Base-by-base conservation (phyloP, 225 moss, liverwort and hornwort species). In the Pleurozium schreberi region DNA sequence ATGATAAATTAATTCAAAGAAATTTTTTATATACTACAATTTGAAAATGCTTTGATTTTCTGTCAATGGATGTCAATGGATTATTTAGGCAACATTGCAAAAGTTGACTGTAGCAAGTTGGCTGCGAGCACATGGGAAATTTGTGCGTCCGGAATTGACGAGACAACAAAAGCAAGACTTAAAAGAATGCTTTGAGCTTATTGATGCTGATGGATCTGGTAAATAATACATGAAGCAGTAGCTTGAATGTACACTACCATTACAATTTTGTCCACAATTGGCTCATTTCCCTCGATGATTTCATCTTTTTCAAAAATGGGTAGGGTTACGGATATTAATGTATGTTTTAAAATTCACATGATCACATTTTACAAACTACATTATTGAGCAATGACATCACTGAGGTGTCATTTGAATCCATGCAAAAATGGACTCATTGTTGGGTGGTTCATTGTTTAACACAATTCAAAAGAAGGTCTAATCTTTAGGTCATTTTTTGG, bases 121-220 rank as follows among this genome's bases (percentile, higher is more conserved):
- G 98, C 78, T 97, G 69, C 90, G 97, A 69, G 93, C 96, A 14
- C 97, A 98, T 69, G 96, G 98, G 3, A 98, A 94, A 90, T 97
- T 97, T 83, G 98, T 98, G 13, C 94, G 95, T 6, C 97, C 98
- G 0, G 97, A 97, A 61, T 88, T 98, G 80, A 96, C 95, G 0
- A 95, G 93, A 34, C 95, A 96, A 67, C 98, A 98, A 75, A 91
- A 93, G 78, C 95, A 97, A 66, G 97, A 98, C 77, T 82, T 98
- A 23, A 97, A 98, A 89, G 98, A 98, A 83, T 98, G 98, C 69
- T 98, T 98, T 58, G 97, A 98, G 70, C 93, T 97, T 12, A 97
- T 98, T 69, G 98, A 98, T 74, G 95, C 96, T 4, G 96, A 98
- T 91, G 98, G 98, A 87, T 98, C 97, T 31, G 97, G 97, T 97